A percentile compares a stretch with the other conserved stretches of the same genome.
phyloP scores from a whole-genome alignment of 768 basidiomycete genomes.

The Amanita exitialis region DNA sequence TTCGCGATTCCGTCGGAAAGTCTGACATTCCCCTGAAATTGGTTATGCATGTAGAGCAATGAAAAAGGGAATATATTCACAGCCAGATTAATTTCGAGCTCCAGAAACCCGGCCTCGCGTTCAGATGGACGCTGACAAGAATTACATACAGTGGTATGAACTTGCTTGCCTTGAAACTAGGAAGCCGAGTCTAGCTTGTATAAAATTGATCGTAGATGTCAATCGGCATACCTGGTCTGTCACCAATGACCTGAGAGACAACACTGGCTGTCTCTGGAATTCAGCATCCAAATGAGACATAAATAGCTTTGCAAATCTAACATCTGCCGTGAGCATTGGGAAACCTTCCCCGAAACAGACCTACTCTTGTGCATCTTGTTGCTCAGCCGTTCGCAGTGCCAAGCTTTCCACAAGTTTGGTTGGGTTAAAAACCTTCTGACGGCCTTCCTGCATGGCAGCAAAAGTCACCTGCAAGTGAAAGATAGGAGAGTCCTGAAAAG shows the following conservation, averaged over 20 bases:
- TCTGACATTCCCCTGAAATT: slow-evolving; percentile 49
- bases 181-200: neutral
- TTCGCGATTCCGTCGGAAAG: slow-evolving; percentile 67
- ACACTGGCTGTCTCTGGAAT: slow-evolving; percentile 71
- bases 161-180: slow-evolving; percentile 82
- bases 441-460: slow-evolving; percentile 73
- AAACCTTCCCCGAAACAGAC: slow-evolving; percentile 11
- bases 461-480: slow-evolving; percentile 76
- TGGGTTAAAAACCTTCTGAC: slow-evolving; percentile 71
- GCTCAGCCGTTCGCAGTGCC: slow-evolving; percentile 70
- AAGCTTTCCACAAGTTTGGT: slow-evolving; percentile 77
- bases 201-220: neutral
- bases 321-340: neutral
- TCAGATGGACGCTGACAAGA: slow-evolving; percentile 63
- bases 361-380: slow-evolving; percentile 97
- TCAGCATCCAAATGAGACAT: slow-evolving; percentile 82
- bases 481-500: slow-evolving; percentile 58
- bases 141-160: slow-evolving; percentile 74
- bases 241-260: slow-evolving; percentile 56
- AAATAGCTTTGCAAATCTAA: slow-evolving; percentile 90
- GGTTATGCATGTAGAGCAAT: neutral
- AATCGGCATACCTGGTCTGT: slow-evolving; percentile 49
- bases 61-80: slow-evolving; percentile 26
- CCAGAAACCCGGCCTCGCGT: slow-evolving; percentile 63
- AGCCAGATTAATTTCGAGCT: slow-evolving; percentile 81